Evolutionary conservation across 345 rosid species (phyloP), one percentile per base, ranked within the genome.

Genomic region (Gossypium thurberi): DNA sequence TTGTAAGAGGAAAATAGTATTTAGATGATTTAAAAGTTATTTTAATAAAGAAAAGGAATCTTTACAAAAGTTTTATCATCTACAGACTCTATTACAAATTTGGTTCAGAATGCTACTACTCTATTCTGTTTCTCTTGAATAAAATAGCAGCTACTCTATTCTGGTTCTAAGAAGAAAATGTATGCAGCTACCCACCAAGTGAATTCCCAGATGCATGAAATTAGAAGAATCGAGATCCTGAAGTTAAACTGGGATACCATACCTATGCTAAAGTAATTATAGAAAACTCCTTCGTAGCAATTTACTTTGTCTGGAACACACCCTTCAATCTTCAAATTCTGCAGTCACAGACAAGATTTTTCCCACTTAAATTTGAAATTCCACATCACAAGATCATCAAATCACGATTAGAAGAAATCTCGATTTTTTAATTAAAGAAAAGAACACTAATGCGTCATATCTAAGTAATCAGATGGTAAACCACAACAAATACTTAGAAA

Each of bases 241-340:
- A 73, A 67, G 37, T 63, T 53, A 47, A 71, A 13, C 17, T 48
- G 73, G 40, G 73, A 76, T 84, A 87, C 94, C 69, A 74, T 85
- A 92, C 98, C 99, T 81, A 96, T 86, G 78, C 99, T 93, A 77
- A 87, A 96, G 83, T 96, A 96, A 81, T 91, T 96, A 76, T 93
- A 93, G 73, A 96, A 96, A 23, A 93, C 93, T 79, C 99, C 98
- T 79, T 85, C 91, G 68, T 90, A 87, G 70, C 85, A 86, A 28
- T 77, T 85, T 48, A 70, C 64, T 46, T 82, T 81, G 74, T 86
- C 91, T 53, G 90, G 94, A 79, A 85, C 61, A 53, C 79, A 75
- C 78, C 96, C 98, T 9, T 86, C 95, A 73, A 81, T 81, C 69
- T 79, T 81, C 79, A 92, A 81, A 79, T 82, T 83, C 97, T 87